Evolutionary conservation across 31 red algal genomes (phyloP).

Genomic region (Bonnemaisonia californica): DNA sequence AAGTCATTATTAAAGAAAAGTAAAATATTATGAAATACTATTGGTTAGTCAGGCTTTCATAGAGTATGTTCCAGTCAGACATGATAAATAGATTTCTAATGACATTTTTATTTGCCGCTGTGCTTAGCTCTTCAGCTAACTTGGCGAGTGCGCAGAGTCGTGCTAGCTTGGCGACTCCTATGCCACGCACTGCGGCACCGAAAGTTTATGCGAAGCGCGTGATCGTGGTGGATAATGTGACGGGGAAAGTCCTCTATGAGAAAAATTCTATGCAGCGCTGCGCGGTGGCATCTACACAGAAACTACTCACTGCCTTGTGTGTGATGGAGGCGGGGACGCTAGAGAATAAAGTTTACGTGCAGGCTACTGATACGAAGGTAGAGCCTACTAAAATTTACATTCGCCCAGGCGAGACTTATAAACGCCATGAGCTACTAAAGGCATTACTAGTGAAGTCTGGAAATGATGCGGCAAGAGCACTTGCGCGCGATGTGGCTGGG

Average conservation of each 20-base stretch:
- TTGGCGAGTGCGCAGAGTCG: no score
- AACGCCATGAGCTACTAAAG: not conserved
- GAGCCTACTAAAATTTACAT: slow-evolving; percentile 1
- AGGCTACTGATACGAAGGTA: not conserved
- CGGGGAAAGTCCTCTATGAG: slow-evolving; percentile 1
- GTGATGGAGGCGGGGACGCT: slow-evolving; percentile 8
- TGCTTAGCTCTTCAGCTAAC: no score
- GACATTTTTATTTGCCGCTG: no score
- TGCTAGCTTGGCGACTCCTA: no score
- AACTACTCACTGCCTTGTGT: slow-evolving; percentile 11
- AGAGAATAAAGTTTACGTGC: slow-evolving; percentile 6
- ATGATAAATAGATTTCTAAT: no score
- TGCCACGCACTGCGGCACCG: no score
- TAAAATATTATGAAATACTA: no score
- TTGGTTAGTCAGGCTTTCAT: no score
- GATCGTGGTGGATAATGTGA: slow-evolving; percentile 16
- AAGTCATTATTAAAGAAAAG: no score
- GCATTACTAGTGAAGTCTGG: slow-evolving; percentile 4
- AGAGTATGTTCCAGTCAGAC: no score
- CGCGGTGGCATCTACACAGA: slow-evolving; percentile 6
- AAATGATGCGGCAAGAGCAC: slow-evolving; percentile 2
- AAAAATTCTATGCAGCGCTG: not conserved
- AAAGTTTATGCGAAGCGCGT: not conserved
- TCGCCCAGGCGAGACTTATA: slow-evolving; percentile 1
- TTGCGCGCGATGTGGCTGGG: not conserved